phyloP scores from a whole-genome alignment of 2,329 filamentous ascomycete genomes.

The Apiospora aurea region DNA sequence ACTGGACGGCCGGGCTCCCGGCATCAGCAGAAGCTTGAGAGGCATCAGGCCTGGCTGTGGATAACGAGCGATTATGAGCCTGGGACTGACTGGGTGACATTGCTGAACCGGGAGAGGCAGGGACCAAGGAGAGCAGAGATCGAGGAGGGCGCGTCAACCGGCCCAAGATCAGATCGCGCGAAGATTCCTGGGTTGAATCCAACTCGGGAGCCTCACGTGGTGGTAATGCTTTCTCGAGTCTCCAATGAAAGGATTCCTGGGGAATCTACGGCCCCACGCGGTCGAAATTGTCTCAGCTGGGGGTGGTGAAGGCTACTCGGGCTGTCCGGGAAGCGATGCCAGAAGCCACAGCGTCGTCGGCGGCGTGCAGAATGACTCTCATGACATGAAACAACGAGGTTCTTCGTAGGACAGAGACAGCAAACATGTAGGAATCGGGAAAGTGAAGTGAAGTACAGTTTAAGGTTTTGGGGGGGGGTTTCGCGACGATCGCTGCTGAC shows the following conservation, averaged over 20 bases:
- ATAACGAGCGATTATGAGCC: slow-evolving; percentile 20
- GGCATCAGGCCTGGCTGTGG: slow-evolving; percentile 37
- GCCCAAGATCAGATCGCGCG: neutral
- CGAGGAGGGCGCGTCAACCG: neutral
- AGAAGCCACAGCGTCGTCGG: slow-evolving; percentile 35
- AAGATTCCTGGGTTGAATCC: neutral
- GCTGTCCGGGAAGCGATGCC: slow-evolving; percentile 39
- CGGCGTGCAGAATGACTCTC: slow-evolving; percentile 32
- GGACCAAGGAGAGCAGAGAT: neutral
- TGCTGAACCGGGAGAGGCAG: slow-evolving; percentile 34
- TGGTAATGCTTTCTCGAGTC: neutral
- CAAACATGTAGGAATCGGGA: slow-evolving; percentile 23
- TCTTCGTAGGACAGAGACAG: slow-evolving; percentile 28
- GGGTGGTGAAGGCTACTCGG: slow-evolving; percentile 31
- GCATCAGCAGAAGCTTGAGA: slow-evolving; percentile 42
- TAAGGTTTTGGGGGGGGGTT: slow-evolving; percentile 15
- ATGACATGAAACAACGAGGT: slow-evolving; percentile 37
- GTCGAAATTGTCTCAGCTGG: slow-evolving; percentile 15
- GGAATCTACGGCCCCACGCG: slow-evolving; percentile 7
- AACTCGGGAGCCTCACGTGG: neutral
- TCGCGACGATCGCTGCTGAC: slow-evolving; percentile 28
- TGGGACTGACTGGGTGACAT: slow-evolving; percentile 50
- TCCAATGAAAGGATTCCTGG: neutral
- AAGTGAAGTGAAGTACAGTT: slow-evolving; percentile 11
- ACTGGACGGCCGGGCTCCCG: slow-evolving; percentile 40